Evolutionary conservation across 192 early-diverging fungal species (phyloP), one percentile per base, ranked within the genome.

Genomic region (Podila horticola): DNA sequence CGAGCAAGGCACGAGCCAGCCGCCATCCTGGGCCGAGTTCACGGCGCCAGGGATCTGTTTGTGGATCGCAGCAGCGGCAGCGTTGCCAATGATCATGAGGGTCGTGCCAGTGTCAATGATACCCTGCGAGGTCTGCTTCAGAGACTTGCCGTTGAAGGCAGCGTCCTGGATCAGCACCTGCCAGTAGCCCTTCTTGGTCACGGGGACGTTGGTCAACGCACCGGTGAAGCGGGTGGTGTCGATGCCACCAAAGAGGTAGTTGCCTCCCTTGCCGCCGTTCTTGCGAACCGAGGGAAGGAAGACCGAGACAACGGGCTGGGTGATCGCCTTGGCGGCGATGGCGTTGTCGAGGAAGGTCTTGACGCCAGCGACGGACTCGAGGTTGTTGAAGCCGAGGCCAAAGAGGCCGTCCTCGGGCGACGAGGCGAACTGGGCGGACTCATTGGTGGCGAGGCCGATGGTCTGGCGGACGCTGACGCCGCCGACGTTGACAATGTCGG

Each of bases 21-120:
- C 75, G 28, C 71, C 66, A 57, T 64, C 57, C 13, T 68, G 58
- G 50, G 71, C 69, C 41, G 45, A 20, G 58, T 77, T 71, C 20
- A 31, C n/a, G 0, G 75, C 38, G 10, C 79, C 79, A 15, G 66
- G 33, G 58, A 82, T 74, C 28, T 68, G 73, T 2, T 9, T 29
- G 36, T 90, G 89, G 75, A 90, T 87, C 58, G 85, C 84, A 11
- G 71, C 71, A 49, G 89, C 89, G 26, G 84, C 86, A 31, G 84
- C 79, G 8, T 86, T 82, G 62, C 74, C 83, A 70, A 92, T 84
- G 19, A 91, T 83, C 64, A 92, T 79, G 19, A 92, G 74, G 33
- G 90, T 92, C 33, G 91, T 89, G 52, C 91, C 91, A 8, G 91
- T 91, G 66, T 92, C 91, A 28, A 92, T 31, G 51, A 92, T 91